Percentiles rank a stretch among this genome's conserved stretches.
Evolutionary conservation across 83 land plant genomes (phyloP).

Genomic region (Isoetes engelmannii): DNA sequence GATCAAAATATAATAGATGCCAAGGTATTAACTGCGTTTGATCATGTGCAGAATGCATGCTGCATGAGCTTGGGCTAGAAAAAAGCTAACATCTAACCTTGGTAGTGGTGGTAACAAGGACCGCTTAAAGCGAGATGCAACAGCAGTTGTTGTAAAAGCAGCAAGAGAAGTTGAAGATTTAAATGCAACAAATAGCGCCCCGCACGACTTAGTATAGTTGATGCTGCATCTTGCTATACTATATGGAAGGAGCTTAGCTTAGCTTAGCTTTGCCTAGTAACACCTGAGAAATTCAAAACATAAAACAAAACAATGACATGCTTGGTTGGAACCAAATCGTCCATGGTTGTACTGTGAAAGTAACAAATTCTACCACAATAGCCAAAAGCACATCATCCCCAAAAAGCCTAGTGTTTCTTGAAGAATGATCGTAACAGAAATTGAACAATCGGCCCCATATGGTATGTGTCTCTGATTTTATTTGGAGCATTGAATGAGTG

Average conservation of each 20-base stretch:
- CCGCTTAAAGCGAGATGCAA: constrained; percentile 64
- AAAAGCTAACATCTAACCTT: constrained; percentile 56
- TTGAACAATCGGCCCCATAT: no score
- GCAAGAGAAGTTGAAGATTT: constrained; percentile 43
- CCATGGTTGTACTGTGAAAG: no score
- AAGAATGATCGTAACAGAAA: no score
- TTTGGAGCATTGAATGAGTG: no score
- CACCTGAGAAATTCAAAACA: no score
- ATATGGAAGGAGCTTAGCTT: constrained; percentile 87
- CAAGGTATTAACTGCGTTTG: constrained; percentile 73
- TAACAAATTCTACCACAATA: no score
- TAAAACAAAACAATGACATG: no score
- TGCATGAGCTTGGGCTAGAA: constrained; percentile 78
- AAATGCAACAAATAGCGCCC: constrained; percentile 28
- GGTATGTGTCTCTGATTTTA: no score
- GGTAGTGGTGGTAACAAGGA: constrained; percentile 93
- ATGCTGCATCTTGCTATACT: constrained; percentile 93
- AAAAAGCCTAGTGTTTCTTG: no score
- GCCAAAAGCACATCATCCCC: no score
- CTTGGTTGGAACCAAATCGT: no score
- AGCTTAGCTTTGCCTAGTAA: no score
- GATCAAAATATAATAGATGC: constrained; percentile 78
- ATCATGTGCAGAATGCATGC: constrained; percentile 85
- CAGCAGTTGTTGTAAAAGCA: constrained; percentile 59
- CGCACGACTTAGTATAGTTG: constrained; percentile 59